Evolutionary conservation across 1,284 basidiomycete species (phyloP).

Genomic region (Coriolopsis trogii): DNA sequence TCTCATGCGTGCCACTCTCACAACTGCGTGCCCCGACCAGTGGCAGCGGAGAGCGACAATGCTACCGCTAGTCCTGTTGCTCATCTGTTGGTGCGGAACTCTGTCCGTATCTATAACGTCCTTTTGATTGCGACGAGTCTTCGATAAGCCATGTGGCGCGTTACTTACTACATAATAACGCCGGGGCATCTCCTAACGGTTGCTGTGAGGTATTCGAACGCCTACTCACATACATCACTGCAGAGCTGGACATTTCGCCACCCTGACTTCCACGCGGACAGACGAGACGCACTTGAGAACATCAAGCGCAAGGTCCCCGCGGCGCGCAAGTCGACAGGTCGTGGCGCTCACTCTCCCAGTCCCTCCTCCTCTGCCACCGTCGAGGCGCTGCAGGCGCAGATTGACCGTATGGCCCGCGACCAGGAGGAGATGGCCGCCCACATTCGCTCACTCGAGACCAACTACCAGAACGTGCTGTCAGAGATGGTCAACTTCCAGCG

Average conservation of each 20-base stretch:
- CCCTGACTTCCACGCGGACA: constrained; percentile 89
- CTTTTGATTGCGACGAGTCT: too few species aligned
- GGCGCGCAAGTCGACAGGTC: constrained; percentile 54
- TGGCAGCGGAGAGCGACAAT: too few species aligned
- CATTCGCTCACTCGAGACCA: constrained; percentile 67
- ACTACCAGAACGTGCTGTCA: constrained; percentile 77
- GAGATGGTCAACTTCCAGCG: constrained; percentile 86
- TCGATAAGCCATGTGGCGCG: too few species aligned
- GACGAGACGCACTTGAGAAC: constrained; percentile 85
- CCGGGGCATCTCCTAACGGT: neutral
- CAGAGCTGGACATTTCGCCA: constrained; percentile 97
- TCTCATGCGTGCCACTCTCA: too few species aligned
- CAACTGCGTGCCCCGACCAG: too few species aligned
- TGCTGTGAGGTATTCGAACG: neutral
- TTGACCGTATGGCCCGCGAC: constrained; percentile 51
- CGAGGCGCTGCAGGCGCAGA: constrained; percentile 50
- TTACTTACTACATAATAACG: neutral
- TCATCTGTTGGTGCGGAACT: too few species aligned
- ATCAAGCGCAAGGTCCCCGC: constrained; percentile 93
- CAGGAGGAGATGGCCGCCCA: constrained; percentile 66
- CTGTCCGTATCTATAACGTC: too few species aligned
- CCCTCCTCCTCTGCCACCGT: constrained; percentile 31
- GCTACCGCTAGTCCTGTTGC: too few species aligned
- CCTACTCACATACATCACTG: constrained; percentile 17
- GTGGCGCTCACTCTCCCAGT: constrained; percentile 34